phyloP scores from a whole-genome alignment of 495 filamentous ascomycete species.

The Aspergillus panamensis region DNA sequence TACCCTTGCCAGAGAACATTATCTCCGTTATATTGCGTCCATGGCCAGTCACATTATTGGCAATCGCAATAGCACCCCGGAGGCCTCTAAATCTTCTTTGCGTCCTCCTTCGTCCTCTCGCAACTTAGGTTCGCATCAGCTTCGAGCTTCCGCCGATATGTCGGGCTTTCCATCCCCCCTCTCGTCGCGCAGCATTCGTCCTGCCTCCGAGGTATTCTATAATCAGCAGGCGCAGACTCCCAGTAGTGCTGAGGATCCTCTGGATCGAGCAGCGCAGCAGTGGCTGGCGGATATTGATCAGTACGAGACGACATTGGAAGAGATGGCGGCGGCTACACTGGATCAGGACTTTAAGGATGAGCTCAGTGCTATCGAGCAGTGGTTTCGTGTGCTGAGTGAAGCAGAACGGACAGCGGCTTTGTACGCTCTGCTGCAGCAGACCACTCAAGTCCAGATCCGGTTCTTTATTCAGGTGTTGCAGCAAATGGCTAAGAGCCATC shows the following conservation, averaged over 20 bases:
- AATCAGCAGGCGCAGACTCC: conserved; percentile 65
- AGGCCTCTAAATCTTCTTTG: conserved; percentile 79
- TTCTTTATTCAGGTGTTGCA: conserved; percentile 99
- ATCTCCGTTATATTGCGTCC: conserved; percentile 12
- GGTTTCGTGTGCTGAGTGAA: conserved; percentile 97
- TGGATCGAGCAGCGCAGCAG: conserved; percentile 92
- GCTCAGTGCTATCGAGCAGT: conserved; percentile 97
- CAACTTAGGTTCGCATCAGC: conserved; percentile 73
- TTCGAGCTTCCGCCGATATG: conserved; percentile 97
- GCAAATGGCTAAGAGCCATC: conserved; percentile 97
- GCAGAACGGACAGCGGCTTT: conserved; percentile 92
- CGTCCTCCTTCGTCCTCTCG: conserved; percentile 86
- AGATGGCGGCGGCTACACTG: conserved; percentile 96
- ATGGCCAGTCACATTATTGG: conserved; percentile 65
- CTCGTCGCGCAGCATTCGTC: conserved; percentile 76
- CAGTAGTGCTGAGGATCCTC: conserved; percentile 72
- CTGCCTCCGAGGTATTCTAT: conserved; percentile 89
- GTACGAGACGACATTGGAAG: conserved; percentile 93
- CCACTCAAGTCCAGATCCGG: conserved; percentile 96
- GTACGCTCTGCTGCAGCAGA: conserved; percentile 95
- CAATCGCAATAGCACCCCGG: conserved; percentile 97
- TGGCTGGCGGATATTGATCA: conserved; percentile 99
- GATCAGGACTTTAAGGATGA: conserved; percentile 99
- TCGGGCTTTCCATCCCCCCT: conserved; percentile 77
- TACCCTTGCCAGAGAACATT: conserved; percentile 25